Percentiles rank a stretch among this genome's conserved stretches.
Conservation (phyloP, 2,329 filamentous ascomycete genomes). For the Arthrinium phaeospermum region DNA sequence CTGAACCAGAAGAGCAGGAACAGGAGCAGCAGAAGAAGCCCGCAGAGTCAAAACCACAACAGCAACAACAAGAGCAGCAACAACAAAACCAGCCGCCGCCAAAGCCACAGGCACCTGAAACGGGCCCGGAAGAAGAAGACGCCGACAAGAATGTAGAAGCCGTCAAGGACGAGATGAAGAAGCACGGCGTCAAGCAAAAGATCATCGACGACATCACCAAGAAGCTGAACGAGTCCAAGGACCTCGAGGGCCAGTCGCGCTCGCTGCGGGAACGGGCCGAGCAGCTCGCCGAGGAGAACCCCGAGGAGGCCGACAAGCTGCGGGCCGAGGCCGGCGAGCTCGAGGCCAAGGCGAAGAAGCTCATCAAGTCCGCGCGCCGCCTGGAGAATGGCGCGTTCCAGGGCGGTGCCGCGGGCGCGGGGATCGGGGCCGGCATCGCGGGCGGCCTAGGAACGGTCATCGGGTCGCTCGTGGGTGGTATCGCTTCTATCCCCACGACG, state of each 20-base stretch:
- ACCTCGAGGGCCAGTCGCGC: slow-evolving; percentile 36
- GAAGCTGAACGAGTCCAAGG: slow-evolving; percentile 38
- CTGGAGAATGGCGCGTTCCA: slow-evolving; percentile 41
- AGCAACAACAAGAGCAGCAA: not conserved
- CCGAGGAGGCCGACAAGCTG: slow-evolving; percentile 36
- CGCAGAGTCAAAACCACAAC: not conserved
- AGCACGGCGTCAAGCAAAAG: slow-evolving; percentile 34
- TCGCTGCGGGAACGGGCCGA: slow-evolving; percentile 36
- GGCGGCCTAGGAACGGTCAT: slow-evolving; percentile 38
- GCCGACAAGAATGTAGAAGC: not conserved
- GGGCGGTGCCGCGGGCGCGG: slow-evolving; percentile 39
- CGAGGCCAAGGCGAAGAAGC: slow-evolving; percentile 37
- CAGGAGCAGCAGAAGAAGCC: not conserved
- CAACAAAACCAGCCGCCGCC: not conserved
- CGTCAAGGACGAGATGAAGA: slow-evolving; percentile 16
- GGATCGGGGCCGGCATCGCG: slow-evolving; percentile 40
- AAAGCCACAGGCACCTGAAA: not conserved
- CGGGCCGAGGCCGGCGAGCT: slow-evolving; percentile 35
- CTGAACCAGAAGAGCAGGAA: not conserved
- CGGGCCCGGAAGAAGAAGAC: slow-evolving; percentile 1
- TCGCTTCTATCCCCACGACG: slow-evolving; percentile 39
- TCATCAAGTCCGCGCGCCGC: slow-evolving; percentile 38
- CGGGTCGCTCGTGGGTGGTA: slow-evolving; percentile 37
- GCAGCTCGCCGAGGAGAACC: slow-evolving; percentile 30
- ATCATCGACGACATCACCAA: slow-evolving; percentile 38